Evolutionary conservation across 306 rosid genomes (phyloP).

Genomic region (Quercus glauca): DNA sequence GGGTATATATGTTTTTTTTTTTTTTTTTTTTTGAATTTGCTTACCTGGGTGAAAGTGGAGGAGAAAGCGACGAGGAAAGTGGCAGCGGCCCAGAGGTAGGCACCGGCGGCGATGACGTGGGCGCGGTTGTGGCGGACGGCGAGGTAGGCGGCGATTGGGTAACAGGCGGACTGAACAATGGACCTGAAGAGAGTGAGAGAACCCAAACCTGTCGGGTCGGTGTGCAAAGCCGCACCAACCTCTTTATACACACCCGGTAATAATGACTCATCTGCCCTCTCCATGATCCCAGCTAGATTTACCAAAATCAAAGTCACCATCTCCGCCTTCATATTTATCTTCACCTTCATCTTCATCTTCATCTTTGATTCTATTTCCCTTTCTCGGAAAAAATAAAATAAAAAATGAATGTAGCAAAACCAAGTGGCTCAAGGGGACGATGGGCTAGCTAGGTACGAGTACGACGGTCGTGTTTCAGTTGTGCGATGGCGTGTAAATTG

Average conservation of each 20-base stretch:
- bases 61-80: slow-evolving; percentile 92
- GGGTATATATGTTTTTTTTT: background rate
- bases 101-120: slow-evolving; percentile 82
- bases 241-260: slow-evolving; percentile 83
- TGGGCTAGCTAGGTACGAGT: no score
- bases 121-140: slow-evolving; percentile 77
- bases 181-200: slow-evolving; percentile 78
- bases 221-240: slow-evolving; percentile 86
- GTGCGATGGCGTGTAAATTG: no score
- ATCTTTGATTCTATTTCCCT: background rate
- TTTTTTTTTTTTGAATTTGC: background rate
- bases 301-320: slow-evolving; percentile 69
- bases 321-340: slow-evolving; percentile 53
- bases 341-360: background rate
- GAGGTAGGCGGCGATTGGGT: slow-evolving; percentile 80
- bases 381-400: background rate
- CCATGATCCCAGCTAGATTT: slow-evolving; percentile 89
- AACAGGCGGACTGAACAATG: slow-evolving; percentile 69
- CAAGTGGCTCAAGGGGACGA: no score
- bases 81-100: slow-evolving; percentile 88
- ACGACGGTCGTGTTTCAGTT: no score
- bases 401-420: no score
- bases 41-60: slow-evolving; percentile 76
- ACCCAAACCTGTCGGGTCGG: slow-evolving; percentile 86
- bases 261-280: slow-evolving; percentile 83